Evolutionary conservation across 495 filamentous ascomycete species (phyloP).

Genomic region (Daldinia vernicosa): DNA sequence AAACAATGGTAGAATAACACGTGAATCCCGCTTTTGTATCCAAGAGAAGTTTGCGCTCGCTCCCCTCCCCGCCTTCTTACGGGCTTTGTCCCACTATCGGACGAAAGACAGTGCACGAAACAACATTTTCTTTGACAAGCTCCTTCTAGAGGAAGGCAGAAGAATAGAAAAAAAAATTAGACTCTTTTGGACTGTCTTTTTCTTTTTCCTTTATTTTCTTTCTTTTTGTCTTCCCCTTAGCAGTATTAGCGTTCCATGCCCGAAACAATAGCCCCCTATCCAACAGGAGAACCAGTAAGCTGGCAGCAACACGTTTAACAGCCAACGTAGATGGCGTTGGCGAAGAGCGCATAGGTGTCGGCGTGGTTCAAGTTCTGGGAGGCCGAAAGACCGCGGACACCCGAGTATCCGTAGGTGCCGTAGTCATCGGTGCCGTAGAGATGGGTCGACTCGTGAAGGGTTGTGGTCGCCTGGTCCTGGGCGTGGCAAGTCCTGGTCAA

Average conservation of each 20-base stretch:
- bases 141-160: slow-evolving; percentile 2
- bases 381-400: slow-evolving; percentile 53
- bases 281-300: slow-evolving; percentile 1
- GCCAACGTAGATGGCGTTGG: slow-evolving; percentile 55
- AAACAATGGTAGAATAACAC: slow-evolving; percentile 31
- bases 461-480: slow-evolving; percentile 65
- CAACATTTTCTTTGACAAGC: slow-evolving; percentile 1
- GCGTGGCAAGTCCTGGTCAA: slow-evolving; percentile 33
- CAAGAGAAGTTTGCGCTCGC: slow-evolving; percentile 10
- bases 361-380: slow-evolving; percentile 65
- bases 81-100: slow-evolving; percentile 34
- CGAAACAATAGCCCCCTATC: slow-evolving; percentile 10
- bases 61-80: slow-evolving; percentile 29
- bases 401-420: slow-evolving; percentile 65
- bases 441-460: slow-evolving; percentile 71
- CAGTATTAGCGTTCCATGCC: not conserved
- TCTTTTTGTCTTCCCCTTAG: not conserved
- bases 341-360: slow-evolving; percentile 70
- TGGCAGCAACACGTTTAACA: slow-evolving; percentile 39
- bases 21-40: slow-evolving; percentile 30
- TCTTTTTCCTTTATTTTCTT: slow-evolving; percentile 3
- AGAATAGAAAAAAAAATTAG: slow-evolving; percentile 9
- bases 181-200: not conserved
- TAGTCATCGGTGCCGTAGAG: slow-evolving; percentile 66
- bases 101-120: slow-evolving; percentile 24